Percentiles rank a stretch among this genome's conserved stretches.
phyloP scores from a whole-genome alignment of 805 yeast species.

The Saturnispora saitoi region DNA sequence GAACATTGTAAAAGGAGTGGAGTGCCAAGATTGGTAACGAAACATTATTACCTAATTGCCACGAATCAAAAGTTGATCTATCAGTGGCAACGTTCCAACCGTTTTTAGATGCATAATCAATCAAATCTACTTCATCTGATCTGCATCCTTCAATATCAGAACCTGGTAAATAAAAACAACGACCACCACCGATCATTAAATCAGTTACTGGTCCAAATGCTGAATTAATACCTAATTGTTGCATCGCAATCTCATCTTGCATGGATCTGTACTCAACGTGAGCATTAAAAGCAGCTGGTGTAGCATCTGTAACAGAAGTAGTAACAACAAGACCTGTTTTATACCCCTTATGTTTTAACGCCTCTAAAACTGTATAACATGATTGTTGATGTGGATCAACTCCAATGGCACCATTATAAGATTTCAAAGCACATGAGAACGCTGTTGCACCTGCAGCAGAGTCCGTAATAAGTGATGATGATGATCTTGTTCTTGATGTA shows the following conservation, averaged over 20 bases:
- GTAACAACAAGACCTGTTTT: conserved; percentile 87
- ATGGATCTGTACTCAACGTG: conserved; percentile 70
- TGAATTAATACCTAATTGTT: conserved; percentile 67
- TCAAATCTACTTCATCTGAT: conserved; percentile 57
- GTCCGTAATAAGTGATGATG: conserved; percentile 73
- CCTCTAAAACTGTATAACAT: conserved; percentile 84
- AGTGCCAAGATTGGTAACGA: conserved; percentile 69
- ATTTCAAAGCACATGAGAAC: conserved; percentile 73
- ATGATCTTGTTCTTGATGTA: conserved; percentile 75
- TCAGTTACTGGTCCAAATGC: conserved; percentile 76
- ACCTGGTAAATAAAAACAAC: conserved; percentile 67
- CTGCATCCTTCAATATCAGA: conserved; percentile 54
- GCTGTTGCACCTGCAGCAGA: conserved; percentile 98
- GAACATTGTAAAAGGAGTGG: conserved; percentile 69
- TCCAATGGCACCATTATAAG: conserved; percentile 90
- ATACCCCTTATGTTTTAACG: conserved; percentile 73
- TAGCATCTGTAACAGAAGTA: conserved; percentile 88
- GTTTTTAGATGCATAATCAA: conserved; percentile 47
- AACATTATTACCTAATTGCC: conserved; percentile 53
- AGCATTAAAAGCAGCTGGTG: conserved; percentile 83
- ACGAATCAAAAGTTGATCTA: conserved; percentile 48
- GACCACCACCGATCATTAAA: conserved; percentile 85
- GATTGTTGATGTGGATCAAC: conserved; percentile 62
- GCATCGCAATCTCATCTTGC: conserved; percentile 82
- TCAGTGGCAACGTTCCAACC: conserved; percentile 64